Conservation (phyloP, 192 early-diverging fungal species). For the Backusella morwellensis region DNA sequence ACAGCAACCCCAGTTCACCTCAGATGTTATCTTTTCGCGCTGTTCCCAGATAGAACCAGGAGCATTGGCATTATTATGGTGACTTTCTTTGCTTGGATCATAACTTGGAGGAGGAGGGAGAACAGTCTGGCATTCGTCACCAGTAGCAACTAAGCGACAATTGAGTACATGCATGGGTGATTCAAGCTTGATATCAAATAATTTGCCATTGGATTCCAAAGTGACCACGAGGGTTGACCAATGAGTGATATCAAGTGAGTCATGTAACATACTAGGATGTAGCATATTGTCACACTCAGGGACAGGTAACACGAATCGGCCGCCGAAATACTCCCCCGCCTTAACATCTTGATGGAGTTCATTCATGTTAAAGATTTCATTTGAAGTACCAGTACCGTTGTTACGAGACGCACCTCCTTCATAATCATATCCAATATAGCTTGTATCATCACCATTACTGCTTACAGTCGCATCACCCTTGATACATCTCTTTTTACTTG, state of each 20-base stretch:
- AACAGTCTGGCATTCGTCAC: constrained; percentile 23
- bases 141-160: constrained; percentile 24
- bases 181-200: constrained; percentile 14
- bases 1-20: constrained; percentile 13
- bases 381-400: not conserved
- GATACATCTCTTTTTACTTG: not conserved
- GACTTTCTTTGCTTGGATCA: not conserved
- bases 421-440: not conserved
- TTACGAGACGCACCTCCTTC: not conserved
- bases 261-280: constrained; percentile 19
- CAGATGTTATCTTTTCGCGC: constrained; percentile 15
- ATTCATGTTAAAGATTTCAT: constrained; percentile 16
- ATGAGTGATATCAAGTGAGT: constrained; percentile 13
- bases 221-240: constrained; percentile 15
- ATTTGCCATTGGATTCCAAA: constrained; percentile 10
- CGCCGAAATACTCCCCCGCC: constrained; percentile 15
- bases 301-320: constrained; percentile 29
- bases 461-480: not conserved
- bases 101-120: constrained; percentile 26
- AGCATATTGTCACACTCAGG: constrained; percentile 20
- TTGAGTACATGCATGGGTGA: constrained; percentile 20
- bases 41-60: constrained; percentile 24
- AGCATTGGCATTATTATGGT: not conserved
- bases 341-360: constrained; percentile 15
- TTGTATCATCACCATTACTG: not conserved